Evolutionary conservation across 164 flowering plant genomes (phyloP), one percentile per base, ranked within the genome.

Genomic region (Vitis riparia): DNA sequence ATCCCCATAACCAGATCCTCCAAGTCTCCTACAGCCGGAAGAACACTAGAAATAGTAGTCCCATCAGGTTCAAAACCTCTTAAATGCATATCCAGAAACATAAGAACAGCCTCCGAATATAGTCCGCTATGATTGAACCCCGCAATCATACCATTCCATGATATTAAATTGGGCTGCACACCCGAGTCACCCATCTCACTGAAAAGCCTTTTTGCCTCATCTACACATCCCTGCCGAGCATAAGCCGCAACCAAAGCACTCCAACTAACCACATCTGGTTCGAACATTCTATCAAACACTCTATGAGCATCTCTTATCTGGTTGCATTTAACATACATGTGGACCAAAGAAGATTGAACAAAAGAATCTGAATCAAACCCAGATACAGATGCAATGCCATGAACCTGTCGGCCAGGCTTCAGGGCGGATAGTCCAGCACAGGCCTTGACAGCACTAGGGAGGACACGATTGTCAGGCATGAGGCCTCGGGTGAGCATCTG

Each of bases 61-160:
- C 80, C 94, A 65, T 90, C 89, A 66, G 81, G 87, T 72, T 27
- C 67, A 72, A 82, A 78, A 14, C 94, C 94, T 61, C 72, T 65
- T n/a, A 17, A 62, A 71, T 81, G 88, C 92, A 91, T 88, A 73
- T 73, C 67, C 62, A 48, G 70, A 50, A 92, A 87, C 75, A 79
- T 47, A 0, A 44, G 13, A 62, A 86, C 71, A 3, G 90, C 85
- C 72, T 89, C 87, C 0, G 16, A 6, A 53, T 69, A 69, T 4
- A 70, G n/a, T 7, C 88, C 89, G 57, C 83, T 83, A 16, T 76
- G 80, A 71, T 78, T 88, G 64, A 88, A 87, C 70, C 96, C 96
- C 0, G 89, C 77, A 64, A 92, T 81, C 81, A 92, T 73, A 44
- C 96, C 96, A 75, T 91, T 91, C 94, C 96, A 89, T 0, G 87